A percentile compares a stretch with the other conserved stretches of the same genome.
phyloP scores from a whole-genome alignment of 257 asterid species.

The Solanum pinnatisectum region DNA sequence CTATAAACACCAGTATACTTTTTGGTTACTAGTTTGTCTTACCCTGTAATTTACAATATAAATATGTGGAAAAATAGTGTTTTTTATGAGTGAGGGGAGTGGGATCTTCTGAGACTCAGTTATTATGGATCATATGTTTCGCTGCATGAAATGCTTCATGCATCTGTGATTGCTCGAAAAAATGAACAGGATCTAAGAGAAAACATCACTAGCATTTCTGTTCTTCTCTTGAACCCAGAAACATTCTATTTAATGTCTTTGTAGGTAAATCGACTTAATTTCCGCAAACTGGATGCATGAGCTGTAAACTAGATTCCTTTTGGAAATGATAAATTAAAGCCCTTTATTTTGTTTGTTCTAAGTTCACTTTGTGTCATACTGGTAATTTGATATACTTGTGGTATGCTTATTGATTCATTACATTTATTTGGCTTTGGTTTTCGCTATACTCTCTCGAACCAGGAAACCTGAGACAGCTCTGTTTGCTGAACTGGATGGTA shows the following conservation, averaged over 20 bases:
- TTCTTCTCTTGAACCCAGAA: neutral
- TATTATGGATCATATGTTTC: neutral
- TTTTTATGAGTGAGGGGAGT: neutral
- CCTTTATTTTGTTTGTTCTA: neutral
- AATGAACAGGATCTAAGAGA: neutral
- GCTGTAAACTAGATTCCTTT: neutral
- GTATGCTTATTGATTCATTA: neutral
- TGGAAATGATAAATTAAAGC: neutral
- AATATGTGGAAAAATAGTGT: neutral
- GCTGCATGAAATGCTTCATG: neutral
- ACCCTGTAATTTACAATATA: neutral
- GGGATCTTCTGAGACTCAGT: neutral
- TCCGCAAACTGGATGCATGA: neutral
- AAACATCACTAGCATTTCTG: neutral
- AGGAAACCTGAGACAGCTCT: constrained; percentile 70
- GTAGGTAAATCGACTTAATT: neutral
- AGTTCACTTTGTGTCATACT: neutral
- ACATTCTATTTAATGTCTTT: neutral
- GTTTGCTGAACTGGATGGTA: constrained; percentile 83
- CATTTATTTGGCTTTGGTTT: neutral
- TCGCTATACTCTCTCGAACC: neutral
- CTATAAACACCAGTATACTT: neutral
- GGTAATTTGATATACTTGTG: neutral
- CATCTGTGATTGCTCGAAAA: neutral
- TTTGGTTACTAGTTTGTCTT: neutral